Evolutionary conservation across 2,329 filamentous ascomycete genomes (phyloP).

Genomic region (Sphaceloma murrayae): DNA sequence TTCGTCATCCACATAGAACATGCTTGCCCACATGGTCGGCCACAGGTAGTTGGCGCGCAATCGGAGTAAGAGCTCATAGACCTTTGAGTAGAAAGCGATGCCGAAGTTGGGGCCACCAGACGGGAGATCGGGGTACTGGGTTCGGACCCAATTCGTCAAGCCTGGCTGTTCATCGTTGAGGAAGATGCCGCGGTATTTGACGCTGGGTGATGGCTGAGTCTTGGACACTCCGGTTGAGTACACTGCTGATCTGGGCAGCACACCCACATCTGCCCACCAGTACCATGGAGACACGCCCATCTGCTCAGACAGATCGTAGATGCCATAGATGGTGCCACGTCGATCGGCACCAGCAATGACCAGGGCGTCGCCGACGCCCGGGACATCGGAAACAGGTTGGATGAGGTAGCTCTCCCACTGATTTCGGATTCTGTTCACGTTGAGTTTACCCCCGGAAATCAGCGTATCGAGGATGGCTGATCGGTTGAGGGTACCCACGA

Average conservation of each 20-base stretch:
- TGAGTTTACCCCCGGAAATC: slow-evolving; percentile 46
- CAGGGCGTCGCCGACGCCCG: slow-evolving; percentile 49
- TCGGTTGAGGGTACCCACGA: slow-evolving; percentile 55
- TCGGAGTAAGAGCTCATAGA: slow-evolving; percentile 62
- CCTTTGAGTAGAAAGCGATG: slow-evolving; percentile 55
- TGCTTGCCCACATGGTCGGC: slow-evolving; percentile 61
- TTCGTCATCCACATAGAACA: slow-evolving; percentile 63
- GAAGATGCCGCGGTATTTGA: slow-evolving; percentile 62
- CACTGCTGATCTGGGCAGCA: slow-evolving; percentile 43
- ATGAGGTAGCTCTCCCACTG: slow-evolving; percentile 63
- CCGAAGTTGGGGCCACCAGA: slow-evolving; percentile 34
- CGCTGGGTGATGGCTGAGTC: slow-evolving; percentile 49
- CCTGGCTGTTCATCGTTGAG: slow-evolving; percentile 62
- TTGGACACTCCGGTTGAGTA: slow-evolving; percentile 47
- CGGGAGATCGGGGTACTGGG: slow-evolving; percentile 37
- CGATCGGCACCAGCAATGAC: slow-evolving; percentile 59
- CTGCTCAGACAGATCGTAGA: slow-evolving; percentile 63
- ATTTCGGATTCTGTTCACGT: slow-evolving; percentile 48
- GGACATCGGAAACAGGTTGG: slow-evolving; percentile 46
- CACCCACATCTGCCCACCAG: slow-evolving; percentile 56
- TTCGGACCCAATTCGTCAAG: slow-evolving; percentile 55
- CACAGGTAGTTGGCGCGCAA: slow-evolving; percentile 66
- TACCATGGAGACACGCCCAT: slow-evolving; percentile 65
- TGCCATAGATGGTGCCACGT: slow-evolving; percentile 57
- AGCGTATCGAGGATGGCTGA: slow-evolving; percentile 53